Base-by-base conservation (phyloP, 345 rosid species). In the Camelina sativa region DNA sequence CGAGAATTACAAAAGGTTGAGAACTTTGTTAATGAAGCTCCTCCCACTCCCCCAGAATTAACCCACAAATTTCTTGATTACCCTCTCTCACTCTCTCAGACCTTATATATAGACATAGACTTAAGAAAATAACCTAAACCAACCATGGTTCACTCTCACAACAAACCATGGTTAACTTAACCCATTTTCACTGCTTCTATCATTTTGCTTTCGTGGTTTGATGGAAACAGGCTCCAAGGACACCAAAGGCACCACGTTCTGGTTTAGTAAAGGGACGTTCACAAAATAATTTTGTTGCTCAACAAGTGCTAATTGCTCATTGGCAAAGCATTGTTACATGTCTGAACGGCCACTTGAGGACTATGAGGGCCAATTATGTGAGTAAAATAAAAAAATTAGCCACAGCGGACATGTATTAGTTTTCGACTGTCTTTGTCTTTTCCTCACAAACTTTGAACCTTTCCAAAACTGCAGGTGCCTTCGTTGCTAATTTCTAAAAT, bases 271-370 rank as follows among this genome's bases (percentile, higher is more conserved):
- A 90, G 75, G 97, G 99, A 44, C 97, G 97, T 66, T 74, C 96
- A 76, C 97, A 89, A 43, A 92, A 90, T 66, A 92, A 85, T 85
- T 85, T 92, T 77, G 88, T 84, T 7, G 90, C 94, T 75, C 99
- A 86, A 74, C 91, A 95, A 75, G 91, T 92, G 60, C 76, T 89
- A 63, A 86, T 86, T 76, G 93, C 93, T 69, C 98, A 95, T 62
- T 95, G 99, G 99, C 96, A 89, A 81, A 87, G 88, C 81, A 95
- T 95, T 55, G 99, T 89, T 80, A 81, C 88, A 75, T 84, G 89
- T 80, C 80, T 90, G 61, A 82, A 89, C 71, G 81, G 73, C 72
- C 88, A 87, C 82, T 77, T 92, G 90, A 85, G 81, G 83, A 92
- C 80, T 13, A 83, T 92, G 97, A 89, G 88, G 77, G 92, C 91